Conservation (phyloP, 225 moss, liverwort and hornwort genomes). For the Rhytidiadelphus loreus region DNA sequence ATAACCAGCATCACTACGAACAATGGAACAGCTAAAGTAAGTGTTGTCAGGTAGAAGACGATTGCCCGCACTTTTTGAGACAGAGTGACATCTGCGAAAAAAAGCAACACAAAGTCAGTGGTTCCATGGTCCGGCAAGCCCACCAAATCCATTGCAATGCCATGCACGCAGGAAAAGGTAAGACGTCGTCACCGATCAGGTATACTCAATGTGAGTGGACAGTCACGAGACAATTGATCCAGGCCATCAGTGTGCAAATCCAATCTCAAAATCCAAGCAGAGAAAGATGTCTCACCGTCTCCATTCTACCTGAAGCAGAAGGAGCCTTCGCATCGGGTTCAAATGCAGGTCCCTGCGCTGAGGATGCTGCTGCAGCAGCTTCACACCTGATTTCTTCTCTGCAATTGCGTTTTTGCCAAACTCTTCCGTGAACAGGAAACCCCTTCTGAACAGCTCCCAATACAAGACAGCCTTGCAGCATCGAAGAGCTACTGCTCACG, state of each 20-base stretch:
- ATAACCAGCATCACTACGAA: constrained; percentile 76
- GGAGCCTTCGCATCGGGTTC: constrained; percentile 11
- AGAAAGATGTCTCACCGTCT: constrained; percentile 41
- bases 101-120: constrained; percentile 1
- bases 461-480: not conserved
- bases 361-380: constrained; percentile 14
- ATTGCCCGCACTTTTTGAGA: constrained; percentile 60
- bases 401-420: not conserved
- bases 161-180: not conserved
- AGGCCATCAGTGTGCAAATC: not conserved
- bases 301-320: constrained; percentile 49
- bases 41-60: constrained; percentile 72
- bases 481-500: not conserved
- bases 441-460: constrained; percentile 3
- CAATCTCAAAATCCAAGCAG: not conserved
- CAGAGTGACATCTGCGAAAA: constrained; percentile 55
- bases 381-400: constrained; percentile 13
- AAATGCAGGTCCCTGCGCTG: constrained; percentile 21
- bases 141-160: not conserved
- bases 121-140: not conserved
- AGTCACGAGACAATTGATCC: not conserved
- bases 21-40: constrained; percentile 50
- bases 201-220: not conserved
- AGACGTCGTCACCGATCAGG: not conserved
- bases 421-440: not conserved